A percentile compares a stretch with the other conserved stretches of the same genome.
Conservation (phyloP, 2,329 filamentous ascomycete genomes). For the Clarireedia monteithiana region DNA sequence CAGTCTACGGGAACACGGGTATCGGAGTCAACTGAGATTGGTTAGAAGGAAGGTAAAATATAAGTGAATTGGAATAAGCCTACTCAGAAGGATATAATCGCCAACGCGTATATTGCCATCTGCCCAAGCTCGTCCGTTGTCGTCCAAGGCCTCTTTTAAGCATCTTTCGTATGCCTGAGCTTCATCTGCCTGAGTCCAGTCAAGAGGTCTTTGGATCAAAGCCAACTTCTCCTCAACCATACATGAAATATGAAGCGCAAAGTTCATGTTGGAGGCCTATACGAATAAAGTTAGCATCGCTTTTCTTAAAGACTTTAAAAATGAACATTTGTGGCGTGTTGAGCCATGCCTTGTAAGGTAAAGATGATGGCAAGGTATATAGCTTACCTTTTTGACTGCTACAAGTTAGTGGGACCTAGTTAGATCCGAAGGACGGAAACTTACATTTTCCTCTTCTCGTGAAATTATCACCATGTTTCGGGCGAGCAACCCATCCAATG, state of each 20-base stretch:
- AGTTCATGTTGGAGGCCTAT: slow-evolving; percentile 70
- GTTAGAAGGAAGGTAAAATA: slow-evolving; percentile 10
- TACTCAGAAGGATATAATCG: slow-evolving; percentile 68
- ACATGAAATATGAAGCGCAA: slow-evolving; percentile 58
- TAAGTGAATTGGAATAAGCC: slow-evolving; percentile 7
- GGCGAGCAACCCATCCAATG: slow-evolving; percentile 62
- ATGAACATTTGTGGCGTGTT: not conserved
- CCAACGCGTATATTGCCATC: slow-evolving; percentile 81
- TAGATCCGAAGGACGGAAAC: slow-evolving; percentile 7
- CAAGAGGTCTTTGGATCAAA: slow-evolving; percentile 44
- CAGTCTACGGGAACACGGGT: slow-evolving; percentile 73
- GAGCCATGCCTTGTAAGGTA: not conserved
- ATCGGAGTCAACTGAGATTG: slow-evolving; percentile 55
- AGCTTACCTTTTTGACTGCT: slow-evolving; percentile 34
- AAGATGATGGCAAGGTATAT: not conserved
- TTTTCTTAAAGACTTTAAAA: not conserved
- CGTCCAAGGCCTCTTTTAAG: slow-evolving; percentile 58
- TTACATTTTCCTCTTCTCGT: slow-evolving; percentile 49
- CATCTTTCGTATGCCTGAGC: slow-evolving; percentile 56
- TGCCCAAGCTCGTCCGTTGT: slow-evolving; percentile 66
- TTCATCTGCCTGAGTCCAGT: slow-evolving; percentile 65
- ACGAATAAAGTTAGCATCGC: not conserved
- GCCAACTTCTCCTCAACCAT: slow-evolving; percentile 63
- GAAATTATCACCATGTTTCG: slow-evolving; percentile 56
- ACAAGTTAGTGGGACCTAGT: slow-evolving; percentile 8